Evolutionary conservation across 1,284 basidiomycete species (phyloP).

Genomic region (Irpex sp.): DNA sequence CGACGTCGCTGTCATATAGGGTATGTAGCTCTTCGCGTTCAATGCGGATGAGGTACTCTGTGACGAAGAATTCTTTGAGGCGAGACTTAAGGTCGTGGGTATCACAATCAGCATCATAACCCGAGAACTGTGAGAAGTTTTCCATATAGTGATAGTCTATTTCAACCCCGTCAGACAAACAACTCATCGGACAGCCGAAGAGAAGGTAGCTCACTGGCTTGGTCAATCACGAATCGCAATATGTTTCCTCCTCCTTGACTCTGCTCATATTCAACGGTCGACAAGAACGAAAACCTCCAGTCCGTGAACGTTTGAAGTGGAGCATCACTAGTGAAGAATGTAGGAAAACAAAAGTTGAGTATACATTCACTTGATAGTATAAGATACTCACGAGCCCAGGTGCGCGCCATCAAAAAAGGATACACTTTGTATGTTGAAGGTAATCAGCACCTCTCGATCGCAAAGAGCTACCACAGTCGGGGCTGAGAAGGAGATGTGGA

Average conservation of each 20-base stretch:
- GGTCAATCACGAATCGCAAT: conserved; percentile 22
- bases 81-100: conserved; percentile 11
- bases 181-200: neutral
- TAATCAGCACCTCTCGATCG: conserved; percentile 28
- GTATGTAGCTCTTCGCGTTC: neutral
- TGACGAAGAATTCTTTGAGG: conserved; percentile 25
- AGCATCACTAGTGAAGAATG: conserved; percentile 6
- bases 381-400: conserved; percentile 20
- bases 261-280: conserved; percentile 21
- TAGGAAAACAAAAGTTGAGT: neutral
- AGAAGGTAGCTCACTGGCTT: conserved; percentile 21
- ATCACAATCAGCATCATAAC: conserved; percentile 18
- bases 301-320: conserved; percentile 15
- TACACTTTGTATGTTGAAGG: conserved; percentile 27
- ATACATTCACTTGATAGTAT: neutral
- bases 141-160: conserved; percentile 27
- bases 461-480: conserved; percentile 29
- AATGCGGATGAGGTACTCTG: conserved; percentile 22
- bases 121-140: conserved; percentile 22
- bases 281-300: conserved; percentile 29
- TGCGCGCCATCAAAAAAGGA: conserved; percentile 22
- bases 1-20: neutral
- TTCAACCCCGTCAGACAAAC: neutral
- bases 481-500: conserved; percentile 26
- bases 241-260: conserved; percentile 16